A percentile compares a stretch with the other conserved stretches of the same genome.
Evolutionary conservation across 1,284 basidiomycete genomes (phyloP).

Genomic region (Cryptococcus jaspeensis): DNA sequence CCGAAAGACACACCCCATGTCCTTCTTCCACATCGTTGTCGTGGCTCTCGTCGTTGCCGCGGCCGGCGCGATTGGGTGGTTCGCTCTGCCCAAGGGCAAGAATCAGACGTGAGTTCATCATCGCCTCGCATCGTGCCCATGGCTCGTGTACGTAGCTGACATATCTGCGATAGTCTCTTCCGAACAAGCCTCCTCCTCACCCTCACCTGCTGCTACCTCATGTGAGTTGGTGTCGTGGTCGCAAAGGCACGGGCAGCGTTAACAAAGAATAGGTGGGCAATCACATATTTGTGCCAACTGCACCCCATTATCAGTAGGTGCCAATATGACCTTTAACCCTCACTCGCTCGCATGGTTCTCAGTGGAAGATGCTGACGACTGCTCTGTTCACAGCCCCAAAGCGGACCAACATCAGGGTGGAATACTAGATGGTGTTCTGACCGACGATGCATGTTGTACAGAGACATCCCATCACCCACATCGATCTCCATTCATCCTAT

Average conservation of each 20-base stretch:
- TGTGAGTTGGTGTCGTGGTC: conserved; percentile 52
- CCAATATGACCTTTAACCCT: no score
- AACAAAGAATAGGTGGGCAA: conserved; percentile 63
- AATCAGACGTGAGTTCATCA: conserved; percentile 72
- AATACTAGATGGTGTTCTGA: conserved; percentile 17
- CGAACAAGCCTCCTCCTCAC: conserved; percentile 75
- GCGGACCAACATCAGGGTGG: conserved; percentile 43
- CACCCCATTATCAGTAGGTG: conserved; percentile 77
- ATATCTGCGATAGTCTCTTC: conserved; percentile 61
- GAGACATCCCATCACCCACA: not conserved
- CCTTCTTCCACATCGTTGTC: conserved; percentile 42
- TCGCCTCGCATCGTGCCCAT: not conserved
- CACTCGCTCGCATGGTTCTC: no score
- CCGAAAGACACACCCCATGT: conserved; percentile 13
- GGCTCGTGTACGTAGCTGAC: not conserved
- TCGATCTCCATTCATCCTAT: not conserved
- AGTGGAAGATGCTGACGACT: not conserved
- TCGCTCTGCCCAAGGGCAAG: conserved; percentile 76
- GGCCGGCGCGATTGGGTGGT: conserved; percentile 65
- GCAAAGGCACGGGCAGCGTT: no score
- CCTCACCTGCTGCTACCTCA: conserved; percentile 77
- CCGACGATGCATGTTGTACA: conserved; percentile 15
- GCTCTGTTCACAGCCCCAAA: conserved; percentile 35
- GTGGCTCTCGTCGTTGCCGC: conserved; percentile 51
- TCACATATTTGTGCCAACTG: conserved; percentile 87